These are phyloP conservation scores for Syzygium malaccense DNA, from an alignment of 441 rosid genomes.

Conservation along the genomic window DNA sequence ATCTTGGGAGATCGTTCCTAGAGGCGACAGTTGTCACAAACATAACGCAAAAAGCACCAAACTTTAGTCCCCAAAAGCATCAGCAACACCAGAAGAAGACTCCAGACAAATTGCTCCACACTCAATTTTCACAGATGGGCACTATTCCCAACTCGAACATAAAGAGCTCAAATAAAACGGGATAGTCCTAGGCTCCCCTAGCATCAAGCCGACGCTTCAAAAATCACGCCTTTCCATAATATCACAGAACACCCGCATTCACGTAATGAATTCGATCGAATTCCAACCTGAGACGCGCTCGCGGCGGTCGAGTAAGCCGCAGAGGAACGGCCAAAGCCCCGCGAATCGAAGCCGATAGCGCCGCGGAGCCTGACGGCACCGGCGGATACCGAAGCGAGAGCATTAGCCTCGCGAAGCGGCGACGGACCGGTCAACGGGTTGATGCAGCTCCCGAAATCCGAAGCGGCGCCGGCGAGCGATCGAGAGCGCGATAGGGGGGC, in stretches of 20 bases:
- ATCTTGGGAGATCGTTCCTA: background rate
- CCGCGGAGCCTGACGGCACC: background rate
- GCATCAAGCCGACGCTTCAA: background rate
- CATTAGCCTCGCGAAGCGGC: background rate
- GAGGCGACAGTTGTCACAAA: background rate
- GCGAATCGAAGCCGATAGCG: background rate
- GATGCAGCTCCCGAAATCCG: background rate
- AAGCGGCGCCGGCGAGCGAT: background rate
- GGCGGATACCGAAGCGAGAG: background rate
- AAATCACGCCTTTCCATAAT: background rate
- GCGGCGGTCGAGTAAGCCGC: background rate
- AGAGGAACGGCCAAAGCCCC: background rate
- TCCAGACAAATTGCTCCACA: background rate
- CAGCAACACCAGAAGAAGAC: background rate
- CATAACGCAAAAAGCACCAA: background rate
- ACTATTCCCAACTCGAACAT: background rate
- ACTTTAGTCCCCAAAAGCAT: background rate
- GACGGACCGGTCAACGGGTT: background rate
- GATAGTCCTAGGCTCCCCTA: background rate
- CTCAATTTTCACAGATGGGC: background rate
- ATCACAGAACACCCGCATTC: background rate
- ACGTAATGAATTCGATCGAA: background rate
- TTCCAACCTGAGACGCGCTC: conserved; percentile 6
- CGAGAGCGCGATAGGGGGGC: background rate
- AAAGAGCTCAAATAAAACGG: background rate